Evolutionary conservation across 768 basidiomycete genomes (phyloP).

Genomic region (Boletus speciosus): DNA sequence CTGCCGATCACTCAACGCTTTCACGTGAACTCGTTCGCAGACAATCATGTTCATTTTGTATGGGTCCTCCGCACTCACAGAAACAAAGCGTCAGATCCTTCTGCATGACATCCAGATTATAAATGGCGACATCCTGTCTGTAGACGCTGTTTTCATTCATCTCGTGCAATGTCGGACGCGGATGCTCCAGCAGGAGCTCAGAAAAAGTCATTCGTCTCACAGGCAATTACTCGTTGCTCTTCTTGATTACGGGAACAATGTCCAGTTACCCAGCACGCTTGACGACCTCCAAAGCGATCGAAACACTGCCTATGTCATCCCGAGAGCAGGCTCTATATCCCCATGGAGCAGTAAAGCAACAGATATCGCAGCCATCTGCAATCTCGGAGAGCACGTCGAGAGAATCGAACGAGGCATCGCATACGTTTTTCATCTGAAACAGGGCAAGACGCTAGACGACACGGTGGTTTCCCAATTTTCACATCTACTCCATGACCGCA

Average conservation of each 20-base stretch:
- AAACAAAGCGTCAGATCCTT: conserved; percentile 64
- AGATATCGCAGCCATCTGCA: conserved; percentile 88
- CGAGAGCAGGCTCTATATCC: conserved; percentile 87
- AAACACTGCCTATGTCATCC: conserved; percentile 69
- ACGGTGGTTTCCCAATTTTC: conserved; percentile 53
- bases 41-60: conserved; percentile 70
- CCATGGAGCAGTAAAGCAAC: conserved; percentile 99
- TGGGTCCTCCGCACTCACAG: conserved; percentile 75
- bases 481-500: conserved; percentile 86
- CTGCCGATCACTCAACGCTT: neutral
- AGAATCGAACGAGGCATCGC: conserved; percentile 84
- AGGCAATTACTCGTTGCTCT: conserved; percentile 63
- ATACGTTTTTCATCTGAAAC: conserved; percentile 55
- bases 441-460: conserved; percentile 39
- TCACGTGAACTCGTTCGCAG: conserved; percentile 3
- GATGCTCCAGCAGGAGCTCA: conserved; percentile 46
- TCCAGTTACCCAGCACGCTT: conserved; percentile 45
- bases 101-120: conserved; percentile 54
- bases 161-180: conserved; percentile 63
- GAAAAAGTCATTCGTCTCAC: conserved; percentile 39
- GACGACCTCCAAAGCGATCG: conserved; percentile 28
- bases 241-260: conserved; percentile 81
- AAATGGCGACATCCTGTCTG: conserved; percentile 51
- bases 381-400: conserved; percentile 65
- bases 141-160: conserved; percentile 87